Evolutionary conservation across 768 basidiomycete genomes (phyloP).

Genomic region (Clathrus columnatus): DNA sequence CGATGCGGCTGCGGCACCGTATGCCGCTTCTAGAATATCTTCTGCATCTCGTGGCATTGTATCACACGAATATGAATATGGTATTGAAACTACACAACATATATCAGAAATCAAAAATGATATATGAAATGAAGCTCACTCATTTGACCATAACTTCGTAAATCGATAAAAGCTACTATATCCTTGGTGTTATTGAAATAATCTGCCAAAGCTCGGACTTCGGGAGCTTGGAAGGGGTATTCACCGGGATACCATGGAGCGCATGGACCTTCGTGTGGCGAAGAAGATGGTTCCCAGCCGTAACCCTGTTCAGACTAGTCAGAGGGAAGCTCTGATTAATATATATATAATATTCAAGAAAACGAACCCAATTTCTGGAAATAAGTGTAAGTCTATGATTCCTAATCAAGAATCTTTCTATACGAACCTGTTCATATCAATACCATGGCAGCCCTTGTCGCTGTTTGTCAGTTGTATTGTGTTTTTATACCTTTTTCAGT

Average conservation of each 20-base stretch:
- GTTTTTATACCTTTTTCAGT: slow-evolving; percentile 54
- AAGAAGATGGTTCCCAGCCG: slow-evolving; percentile 14
- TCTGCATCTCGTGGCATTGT: slow-evolving; percentile 60
- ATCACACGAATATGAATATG: slow-evolving; percentile 66
- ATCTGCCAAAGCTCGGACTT: slow-evolving; percentile 67
- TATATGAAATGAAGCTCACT: slow-evolving; percentile 34
- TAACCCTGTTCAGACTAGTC: slow-evolving; percentile 8
- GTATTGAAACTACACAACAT: slow-evolving; percentile 54
- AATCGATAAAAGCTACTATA: slow-evolving; percentile 60
- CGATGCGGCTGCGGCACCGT: slow-evolving; percentile 54
- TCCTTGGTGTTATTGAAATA: slow-evolving; percentile 46
- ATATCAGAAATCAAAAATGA: not conserved
- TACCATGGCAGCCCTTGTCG: slow-evolving; percentile 46
- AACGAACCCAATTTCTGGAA: slow-evolving; percentile 50
- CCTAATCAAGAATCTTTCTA: slow-evolving; percentile 9
- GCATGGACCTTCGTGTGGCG: slow-evolving; percentile 40
- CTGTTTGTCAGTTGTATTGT: slow-evolving; percentile 46
- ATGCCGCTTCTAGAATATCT: slow-evolving; percentile 63
- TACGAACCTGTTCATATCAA: slow-evolving; percentile 68
- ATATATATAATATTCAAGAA: not conserved
- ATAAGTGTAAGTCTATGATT: not conserved
- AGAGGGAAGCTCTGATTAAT: not conserved
- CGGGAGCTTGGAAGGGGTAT: slow-evolving; percentile 66
- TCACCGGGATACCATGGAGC: slow-evolving; percentile 70
- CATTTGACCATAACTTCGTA: slow-evolving; percentile 80